Conservation (phyloP, 345 rosid genomes). For the Salix purpurea region DNA sequence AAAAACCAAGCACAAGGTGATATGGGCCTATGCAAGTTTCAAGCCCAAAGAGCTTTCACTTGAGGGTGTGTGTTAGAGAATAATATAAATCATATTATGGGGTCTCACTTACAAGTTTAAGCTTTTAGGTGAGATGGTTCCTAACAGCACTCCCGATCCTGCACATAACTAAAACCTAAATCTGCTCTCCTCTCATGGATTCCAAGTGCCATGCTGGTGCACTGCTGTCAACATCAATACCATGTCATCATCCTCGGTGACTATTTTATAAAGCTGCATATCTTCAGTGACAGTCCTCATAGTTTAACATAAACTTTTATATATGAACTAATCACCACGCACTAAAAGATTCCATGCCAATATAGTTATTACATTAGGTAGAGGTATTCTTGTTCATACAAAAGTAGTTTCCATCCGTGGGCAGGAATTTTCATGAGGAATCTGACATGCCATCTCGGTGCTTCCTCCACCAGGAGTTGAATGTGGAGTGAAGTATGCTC, state of each 20-base stretch:
- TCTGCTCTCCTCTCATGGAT: not conserved
- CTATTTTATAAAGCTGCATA: not conserved
- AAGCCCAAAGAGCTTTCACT: too few relatives aligned
- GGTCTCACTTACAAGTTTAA: too few relatives aligned
- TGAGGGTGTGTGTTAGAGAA: too few relatives aligned
- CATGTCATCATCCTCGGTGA: not conserved
- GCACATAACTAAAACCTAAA: not conserved
- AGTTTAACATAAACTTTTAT: not conserved
- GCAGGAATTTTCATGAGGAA: not conserved
- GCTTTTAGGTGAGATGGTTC: too few relatives aligned
- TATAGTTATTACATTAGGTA: not conserved
- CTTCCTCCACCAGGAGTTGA: not conserved
- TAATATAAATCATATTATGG: too few relatives aligned
- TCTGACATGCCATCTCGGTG: not conserved
- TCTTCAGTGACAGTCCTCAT: not conserved
- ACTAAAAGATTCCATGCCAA: not conserved
- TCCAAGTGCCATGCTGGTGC: not conserved
- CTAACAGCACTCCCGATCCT: not conserved
- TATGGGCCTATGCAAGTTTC: too few relatives aligned
- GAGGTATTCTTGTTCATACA: not conserved
- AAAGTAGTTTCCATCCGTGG: too few relatives aligned
- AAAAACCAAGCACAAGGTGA: too few relatives aligned
- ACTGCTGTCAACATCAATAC: not conserved
- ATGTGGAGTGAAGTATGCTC: not conserved
- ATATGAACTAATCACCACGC: not conserved